These are phyloP conservation scores for Leccinum fibrillosum DNA, from an alignment of 768 basidiomycete species.

Conservation along the genomic window DNA sequence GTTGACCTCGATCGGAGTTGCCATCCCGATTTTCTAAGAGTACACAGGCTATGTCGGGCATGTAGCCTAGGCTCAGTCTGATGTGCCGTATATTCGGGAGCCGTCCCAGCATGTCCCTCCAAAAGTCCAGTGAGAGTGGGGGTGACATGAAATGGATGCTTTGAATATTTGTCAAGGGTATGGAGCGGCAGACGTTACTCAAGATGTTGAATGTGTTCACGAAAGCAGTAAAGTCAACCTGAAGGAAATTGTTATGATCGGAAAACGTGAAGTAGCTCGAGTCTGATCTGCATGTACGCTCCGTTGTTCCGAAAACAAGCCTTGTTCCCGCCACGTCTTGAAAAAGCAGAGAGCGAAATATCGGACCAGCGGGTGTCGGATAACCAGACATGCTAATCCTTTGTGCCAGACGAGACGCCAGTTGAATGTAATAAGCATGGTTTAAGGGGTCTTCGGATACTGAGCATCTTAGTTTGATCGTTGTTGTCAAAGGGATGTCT, in stretches of 20 bases:
- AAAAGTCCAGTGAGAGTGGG: not conserved
- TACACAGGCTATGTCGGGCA: too few relatives aligned
- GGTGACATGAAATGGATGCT: not conserved
- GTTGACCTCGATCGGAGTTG: too few relatives aligned
- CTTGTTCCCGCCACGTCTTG: accelerated
- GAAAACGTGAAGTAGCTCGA: not conserved
- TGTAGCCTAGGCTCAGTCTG: too few relatives aligned
- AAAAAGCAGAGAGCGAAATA: not conserved
- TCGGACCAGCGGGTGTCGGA: not conserved
- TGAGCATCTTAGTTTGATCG: not conserved
- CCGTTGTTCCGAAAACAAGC: not conserved
- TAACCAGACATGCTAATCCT: not conserved
- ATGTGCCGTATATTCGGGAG: too few relatives aligned
- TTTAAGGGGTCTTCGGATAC: not conserved
- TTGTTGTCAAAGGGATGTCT: not conserved
- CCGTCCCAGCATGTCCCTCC: not conserved
- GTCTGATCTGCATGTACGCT: not conserved
- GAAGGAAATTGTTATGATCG: not conserved
- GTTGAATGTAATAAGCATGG: not conserved
- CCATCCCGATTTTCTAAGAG: too few relatives aligned
- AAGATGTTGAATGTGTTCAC: not conserved
- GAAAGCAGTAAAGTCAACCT: not conserved
- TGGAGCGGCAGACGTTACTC: not conserved
- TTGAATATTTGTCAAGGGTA: not conserved
- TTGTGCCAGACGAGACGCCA: not conserved